Base-by-base conservation (phyloP, 768 basidiomycete genomes). In the Myochromella boudieri region DNA sequence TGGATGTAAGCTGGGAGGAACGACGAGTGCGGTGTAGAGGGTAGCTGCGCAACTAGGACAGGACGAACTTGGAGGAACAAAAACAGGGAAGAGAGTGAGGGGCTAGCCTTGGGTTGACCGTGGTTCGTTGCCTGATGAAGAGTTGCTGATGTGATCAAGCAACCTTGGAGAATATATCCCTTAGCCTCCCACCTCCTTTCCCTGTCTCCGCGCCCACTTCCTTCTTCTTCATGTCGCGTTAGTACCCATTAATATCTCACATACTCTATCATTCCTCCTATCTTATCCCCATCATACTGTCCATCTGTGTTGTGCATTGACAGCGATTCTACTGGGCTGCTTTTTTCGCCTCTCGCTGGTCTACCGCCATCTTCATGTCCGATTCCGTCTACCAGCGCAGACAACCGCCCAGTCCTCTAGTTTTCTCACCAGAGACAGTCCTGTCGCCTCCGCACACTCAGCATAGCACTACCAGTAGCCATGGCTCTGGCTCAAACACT, bases 401-500 rank as follows among this genome's bases (percentile, higher is more conserved):
- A 44, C 78, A 76, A 60, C 82, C 81, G 33, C 87, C 89, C n/a
- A 86, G 85, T 57, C 88, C 88, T 51, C 86, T 90, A 63, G 80
- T 91, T 37, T 85, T 90, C 63, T 74, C 84, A 39, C 82, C 86
- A 50, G 85, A 88, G 56, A 67, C 80, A 27, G 76, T 80, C 51
- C 64, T 81, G 25, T 77, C 81, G 38, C 72, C 76, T 21, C 71
- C 75, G 28, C 70, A 74, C 51, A 58, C 68, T 33, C 69, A 75
- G 57, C 65, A 65, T 48, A 71, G 62, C 54, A 64, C 63, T 48
- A 57, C 64, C 39, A 69, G 61, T 60, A 55, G 40, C 51, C 64
- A 70, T 65, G 71, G 71, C 39, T 81, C 82, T 4, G 75, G 74
- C 42, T 76, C 85, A 21, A 87, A 87, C 64, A 87, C 86, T 44